Evolutionary conservation across 768 basidiomycete genomes (phyloP).

Genomic region (Phlegmacium glaucopus): DNA sequence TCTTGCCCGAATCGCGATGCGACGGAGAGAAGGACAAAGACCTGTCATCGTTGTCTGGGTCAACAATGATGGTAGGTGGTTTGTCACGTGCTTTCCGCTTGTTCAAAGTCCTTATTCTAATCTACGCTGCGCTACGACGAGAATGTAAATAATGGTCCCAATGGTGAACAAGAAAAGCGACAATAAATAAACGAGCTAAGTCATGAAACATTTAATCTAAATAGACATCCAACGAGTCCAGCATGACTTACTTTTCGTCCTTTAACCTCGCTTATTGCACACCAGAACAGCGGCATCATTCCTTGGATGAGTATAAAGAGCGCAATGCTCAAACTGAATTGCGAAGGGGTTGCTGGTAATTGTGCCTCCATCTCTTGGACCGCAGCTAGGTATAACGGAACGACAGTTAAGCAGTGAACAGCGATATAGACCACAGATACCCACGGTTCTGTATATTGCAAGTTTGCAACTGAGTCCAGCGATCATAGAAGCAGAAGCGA

Average conservation of each 20-base stretch:
- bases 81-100: too few relatives aligned
- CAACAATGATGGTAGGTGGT: too few relatives aligned
- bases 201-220: neutral
- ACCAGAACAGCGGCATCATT: slow-evolving; percentile 63
- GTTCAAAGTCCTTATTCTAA: too few relatives aligned
- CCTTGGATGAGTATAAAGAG: slow-evolving; percentile 78
- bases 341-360: slow-evolving; percentile 53
- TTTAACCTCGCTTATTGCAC: slow-evolving; percentile 66
- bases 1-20: too few relatives aligned
- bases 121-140: too few relatives aligned
- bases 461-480: slow-evolving; percentile 54
- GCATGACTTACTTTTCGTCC: slow-evolving; percentile 57
- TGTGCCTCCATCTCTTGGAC: slow-evolving; percentile 57
- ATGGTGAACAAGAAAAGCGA: slow-evolving; percentile 51
- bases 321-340: slow-evolving; percentile 68
- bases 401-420: neutral
- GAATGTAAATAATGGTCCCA: slow-evolving; percentile 55
- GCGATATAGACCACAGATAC: slow-evolving; percentile 11
- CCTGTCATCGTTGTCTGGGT: too few relatives aligned
- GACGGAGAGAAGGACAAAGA: too few relatives aligned
- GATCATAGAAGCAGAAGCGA: slow-evolving; percentile 53
- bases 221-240: neutral
- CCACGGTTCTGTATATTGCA: slow-evolving; percentile 67
- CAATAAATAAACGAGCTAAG: slow-evolving; percentile 48
- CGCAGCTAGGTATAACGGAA: slow-evolving; percentile 41